Conservation (phyloP, 768 basidiomycete species). For the Hygrophoropsis aurantiaca region DNA sequence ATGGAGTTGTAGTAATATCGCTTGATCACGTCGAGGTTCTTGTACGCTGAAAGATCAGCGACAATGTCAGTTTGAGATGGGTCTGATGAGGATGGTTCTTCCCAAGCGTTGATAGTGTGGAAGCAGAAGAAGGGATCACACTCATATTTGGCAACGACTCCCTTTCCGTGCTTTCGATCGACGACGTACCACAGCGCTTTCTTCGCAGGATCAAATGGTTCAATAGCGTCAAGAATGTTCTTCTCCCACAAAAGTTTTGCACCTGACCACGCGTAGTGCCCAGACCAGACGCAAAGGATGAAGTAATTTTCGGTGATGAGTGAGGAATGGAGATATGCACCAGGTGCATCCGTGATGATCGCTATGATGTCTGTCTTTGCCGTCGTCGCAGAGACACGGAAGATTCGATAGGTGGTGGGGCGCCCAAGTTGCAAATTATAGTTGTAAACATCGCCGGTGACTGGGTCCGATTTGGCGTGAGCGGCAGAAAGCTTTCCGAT, state of each 20-base stretch:
- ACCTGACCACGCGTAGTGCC: constrained; percentile 27
- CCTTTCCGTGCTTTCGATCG: constrained; percentile 34
- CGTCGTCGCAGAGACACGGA: constrained; percentile 31
- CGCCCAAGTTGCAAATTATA: constrained; percentile 30
- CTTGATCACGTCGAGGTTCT: constrained; percentile 31
- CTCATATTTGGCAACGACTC: constrained; percentile 37
- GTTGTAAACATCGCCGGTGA: constrained; percentile 37
- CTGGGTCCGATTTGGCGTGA: constrained; percentile 36
- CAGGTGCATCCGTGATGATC: constrained; percentile 36
- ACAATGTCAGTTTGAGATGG: constrained; percentile 28
- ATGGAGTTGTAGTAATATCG: constrained; percentile 30
- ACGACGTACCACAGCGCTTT: constrained; percentile 37
- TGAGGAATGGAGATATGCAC: constrained; percentile 39
- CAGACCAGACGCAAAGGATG: constrained; percentile 35
- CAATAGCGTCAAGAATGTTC: constrained; percentile 33
- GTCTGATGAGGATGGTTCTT: constrained; percentile 21
- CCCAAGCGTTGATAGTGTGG: constrained; percentile 41
- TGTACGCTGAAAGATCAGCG: constrained; percentile 36
- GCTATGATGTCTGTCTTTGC: constrained; percentile 35
- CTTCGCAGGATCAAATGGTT: constrained; percentile 27
- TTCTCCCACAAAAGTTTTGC: constrained; percentile 28
- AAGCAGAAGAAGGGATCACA: constrained; percentile 39
- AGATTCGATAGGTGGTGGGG: constrained; percentile 29
- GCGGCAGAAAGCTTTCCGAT: constrained; percentile 33
- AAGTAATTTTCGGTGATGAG: constrained; percentile 37